These are phyloP conservation scores for Ascochyta clinopodiicola DNA, from an alignment of 2,329 filamentous ascomycete genomes.

Conservation along the genomic window DNA sequence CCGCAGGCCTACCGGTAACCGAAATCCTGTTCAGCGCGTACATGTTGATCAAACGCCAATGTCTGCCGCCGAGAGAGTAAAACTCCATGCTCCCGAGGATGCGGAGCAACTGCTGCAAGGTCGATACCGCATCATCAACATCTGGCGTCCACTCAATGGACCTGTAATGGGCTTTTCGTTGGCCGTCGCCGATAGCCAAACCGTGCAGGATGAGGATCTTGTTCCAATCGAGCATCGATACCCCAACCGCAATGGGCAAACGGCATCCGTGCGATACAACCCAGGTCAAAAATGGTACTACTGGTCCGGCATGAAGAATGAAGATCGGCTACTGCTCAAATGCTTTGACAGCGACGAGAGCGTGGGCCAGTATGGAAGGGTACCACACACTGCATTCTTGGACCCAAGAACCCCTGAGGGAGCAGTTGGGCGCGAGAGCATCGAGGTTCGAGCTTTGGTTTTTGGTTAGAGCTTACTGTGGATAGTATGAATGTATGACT, in stretches of 20 bases:
- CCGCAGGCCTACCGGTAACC: constrained; percentile 69
- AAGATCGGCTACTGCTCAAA: constrained; percentile 77
- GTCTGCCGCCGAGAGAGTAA: constrained; percentile 72
- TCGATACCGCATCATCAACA: constrained; percentile 84
- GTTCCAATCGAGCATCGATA: constrained; percentile 78
- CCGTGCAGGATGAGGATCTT: constrained; percentile 67
- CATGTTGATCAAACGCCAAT: constrained; percentile 83
- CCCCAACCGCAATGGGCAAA: constrained; percentile 73
- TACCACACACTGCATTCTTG: constrained; percentile 66
- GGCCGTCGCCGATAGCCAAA: constrained; percentile 63
- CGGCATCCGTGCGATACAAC: constrained; percentile 70
- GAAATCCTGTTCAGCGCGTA: constrained; percentile 72
- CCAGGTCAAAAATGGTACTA: constrained; percentile 76
- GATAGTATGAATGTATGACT: background rate
- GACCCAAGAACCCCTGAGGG: constrained; percentile 74
- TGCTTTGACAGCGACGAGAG: constrained; percentile 72
- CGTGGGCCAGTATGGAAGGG: constrained; percentile 42
- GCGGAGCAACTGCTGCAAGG: constrained; percentile 69
- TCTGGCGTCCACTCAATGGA: constrained; percentile 74
- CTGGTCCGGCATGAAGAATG: constrained; percentile 76
- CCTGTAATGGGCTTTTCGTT: constrained; percentile 64
- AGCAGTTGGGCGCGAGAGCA: constrained; percentile 79
- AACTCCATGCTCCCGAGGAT: constrained; percentile 70
- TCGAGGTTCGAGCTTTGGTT: constrained; percentile 85
- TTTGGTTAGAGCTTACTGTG: constrained; percentile 62